Evolutionary conservation across 148 eudicot genomes (phyloP), one percentile per base, ranked within the genome.

Genomic region (Rhododendron kiyosumense): DNA sequence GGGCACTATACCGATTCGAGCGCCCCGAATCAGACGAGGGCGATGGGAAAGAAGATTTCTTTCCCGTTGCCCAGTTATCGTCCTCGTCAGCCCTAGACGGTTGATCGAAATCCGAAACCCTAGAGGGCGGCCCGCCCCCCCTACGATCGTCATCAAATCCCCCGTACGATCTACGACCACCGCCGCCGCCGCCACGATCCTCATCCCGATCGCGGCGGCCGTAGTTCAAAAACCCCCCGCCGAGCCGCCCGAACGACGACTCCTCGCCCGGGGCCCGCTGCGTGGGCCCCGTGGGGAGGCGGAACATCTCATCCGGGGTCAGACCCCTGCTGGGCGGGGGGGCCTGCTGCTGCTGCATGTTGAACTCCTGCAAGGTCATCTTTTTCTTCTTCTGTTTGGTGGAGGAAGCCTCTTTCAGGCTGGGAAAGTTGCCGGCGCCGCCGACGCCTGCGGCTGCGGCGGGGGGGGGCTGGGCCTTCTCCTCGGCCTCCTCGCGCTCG

Each of bases 51-150:
- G 71, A 65, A n/a, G 71, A 32, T 80, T 89, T 90, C 85, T 96
- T 96, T 63, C 65, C 88, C 73, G 89, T 57, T 3, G 92, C 96
- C 99, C 99, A 96, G 87, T 96, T 90, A 85, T 95, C 95, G 0
- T 88, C 96, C 84, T 93, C 98, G 65, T 96, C 99, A 51, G 98
- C 98, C 88, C 98, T 91, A 17, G 97, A 94, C 0, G 91, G 93
- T 30, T 85, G 90, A 10, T 94, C 90, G 10, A 67, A 84, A 6
- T 91, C 92, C 24, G 90, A 87, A 87, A 46, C 88, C 90, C 92
- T 88, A 87, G 90, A 14, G 4, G 76, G 71, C 3, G 85, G 83
- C 6, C 83, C 84, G 24, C 69, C 87, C 78, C 77, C 87, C 78
- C 92, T 79, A 14, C 90, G 89, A 67, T 91, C 92, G n/a, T 93